These are phyloP conservation scores for Pseudonitzschia multiseries DNA, from an alignment of 108 stramenopile species.

Conservation along the genomic window DNA sequence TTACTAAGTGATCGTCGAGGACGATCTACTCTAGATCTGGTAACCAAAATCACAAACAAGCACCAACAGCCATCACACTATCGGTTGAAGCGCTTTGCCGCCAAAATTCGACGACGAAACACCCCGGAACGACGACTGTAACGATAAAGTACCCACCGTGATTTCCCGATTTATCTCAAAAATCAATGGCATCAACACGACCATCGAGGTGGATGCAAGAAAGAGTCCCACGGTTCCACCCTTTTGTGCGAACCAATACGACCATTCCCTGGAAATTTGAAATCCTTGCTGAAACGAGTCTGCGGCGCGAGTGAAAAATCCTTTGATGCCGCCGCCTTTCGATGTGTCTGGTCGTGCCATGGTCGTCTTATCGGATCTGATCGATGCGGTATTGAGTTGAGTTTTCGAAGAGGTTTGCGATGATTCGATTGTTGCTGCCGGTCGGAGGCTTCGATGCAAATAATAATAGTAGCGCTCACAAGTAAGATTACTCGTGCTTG, in stretches of 20 bases:
- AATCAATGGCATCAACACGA: constrained; percentile 81
- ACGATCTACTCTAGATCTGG: no score
- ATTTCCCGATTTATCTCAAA: constrained; percentile 89
- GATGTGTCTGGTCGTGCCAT: background rate
- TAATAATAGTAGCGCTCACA: no score
- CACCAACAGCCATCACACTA: background rate
- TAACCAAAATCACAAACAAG: background rate
- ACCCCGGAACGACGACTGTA: no score
- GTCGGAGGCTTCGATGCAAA: no score
- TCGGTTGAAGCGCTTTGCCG: no score
- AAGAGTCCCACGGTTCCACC: constrained; percentile 66
- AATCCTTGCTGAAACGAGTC: constrained; percentile 66
- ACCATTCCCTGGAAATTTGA: constrained; percentile 51
- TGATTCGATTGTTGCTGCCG: background rate
- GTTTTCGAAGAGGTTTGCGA: background rate
- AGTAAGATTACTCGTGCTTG: no score
- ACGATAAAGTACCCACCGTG: constrained; percentile 43
- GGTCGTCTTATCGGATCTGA: background rate
- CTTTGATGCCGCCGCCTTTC: constrained; percentile 73
- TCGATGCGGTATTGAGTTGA: background rate
- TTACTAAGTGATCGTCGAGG: no score
- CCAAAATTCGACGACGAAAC: no score
- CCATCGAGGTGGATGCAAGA: constrained; percentile 79
- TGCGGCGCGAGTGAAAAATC: constrained; percentile 72
- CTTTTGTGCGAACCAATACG: constrained; percentile 57